These are phyloP conservation scores for Cyphellophora attinorum DNA, from an alignment of 2,329 filamentous ascomycete species.

Conservation along the genomic window DNA sequence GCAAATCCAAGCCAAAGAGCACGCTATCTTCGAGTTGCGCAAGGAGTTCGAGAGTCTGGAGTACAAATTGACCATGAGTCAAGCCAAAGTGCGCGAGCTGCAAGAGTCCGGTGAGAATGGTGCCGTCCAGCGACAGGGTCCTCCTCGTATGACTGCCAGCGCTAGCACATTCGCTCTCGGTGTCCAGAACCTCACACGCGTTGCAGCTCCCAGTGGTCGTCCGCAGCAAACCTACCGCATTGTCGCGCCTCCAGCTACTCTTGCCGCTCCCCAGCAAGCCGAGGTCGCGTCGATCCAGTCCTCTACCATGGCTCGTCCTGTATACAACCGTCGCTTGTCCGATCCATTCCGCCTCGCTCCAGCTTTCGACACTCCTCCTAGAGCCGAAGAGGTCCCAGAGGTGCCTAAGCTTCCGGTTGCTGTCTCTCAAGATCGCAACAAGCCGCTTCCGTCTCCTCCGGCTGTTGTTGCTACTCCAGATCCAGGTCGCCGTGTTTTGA, in stretches of 20 bases:
- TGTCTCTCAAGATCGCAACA: slow-evolving; percentile 1
- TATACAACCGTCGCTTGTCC: too few species aligned
- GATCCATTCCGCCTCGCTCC: too few species aligned
- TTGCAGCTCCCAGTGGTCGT: background rate
- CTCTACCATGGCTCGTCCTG: too few species aligned
- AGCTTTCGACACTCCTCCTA: background rate
- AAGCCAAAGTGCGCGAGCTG: too few species aligned
- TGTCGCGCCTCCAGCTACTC: background rate
- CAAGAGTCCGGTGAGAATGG: too few species aligned
- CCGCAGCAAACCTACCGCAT: background rate
- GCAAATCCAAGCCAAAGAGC: background rate
- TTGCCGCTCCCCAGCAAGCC: background rate
- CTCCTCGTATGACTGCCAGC: too few species aligned
- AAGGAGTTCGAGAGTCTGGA: background rate
- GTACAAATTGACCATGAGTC: background rate
- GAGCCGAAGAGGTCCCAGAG: background rate
- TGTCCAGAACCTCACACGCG: too few species aligned
- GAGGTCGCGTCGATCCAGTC: background rate
- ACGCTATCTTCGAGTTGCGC: background rate
- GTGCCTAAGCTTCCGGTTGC: background rate
- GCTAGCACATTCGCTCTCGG: background rate
- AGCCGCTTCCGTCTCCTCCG: background rate
- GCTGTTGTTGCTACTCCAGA: background rate
- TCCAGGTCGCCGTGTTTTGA: slow-evolving; percentile 10
- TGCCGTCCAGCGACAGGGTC: too few species aligned